Conservation (phyloP, 306 rosid species). For the Mucuna pruriens region DNA sequence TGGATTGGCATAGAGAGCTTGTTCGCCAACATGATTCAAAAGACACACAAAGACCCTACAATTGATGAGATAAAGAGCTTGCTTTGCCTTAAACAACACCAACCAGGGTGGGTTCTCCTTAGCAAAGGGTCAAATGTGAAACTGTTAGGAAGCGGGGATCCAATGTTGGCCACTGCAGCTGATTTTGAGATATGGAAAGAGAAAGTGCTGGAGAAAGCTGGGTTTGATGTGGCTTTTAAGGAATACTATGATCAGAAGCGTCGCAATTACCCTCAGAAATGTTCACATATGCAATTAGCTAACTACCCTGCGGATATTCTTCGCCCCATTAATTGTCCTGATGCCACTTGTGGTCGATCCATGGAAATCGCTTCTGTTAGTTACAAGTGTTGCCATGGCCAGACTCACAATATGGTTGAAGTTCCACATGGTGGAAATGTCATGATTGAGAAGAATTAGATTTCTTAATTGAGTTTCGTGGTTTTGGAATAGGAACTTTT, state of each 20-base stretch:
- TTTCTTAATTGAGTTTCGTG: background rate
- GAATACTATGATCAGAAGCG: conserved; percentile 30
- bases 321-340: conserved; percentile 45
- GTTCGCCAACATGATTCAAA: conserved; percentile 42
- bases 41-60: conserved; percentile 38
- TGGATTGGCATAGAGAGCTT: conserved; percentile 48
- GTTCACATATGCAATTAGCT: conserved; percentile 44
- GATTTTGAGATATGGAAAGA: conserved; percentile 49
- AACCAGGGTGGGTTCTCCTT: conserved; percentile 44
- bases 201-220: conserved; percentile 39
- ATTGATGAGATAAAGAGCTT: conserved; percentile 42
- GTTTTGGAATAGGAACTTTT: background rate
- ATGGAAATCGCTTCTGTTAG: conserved; percentile 47
- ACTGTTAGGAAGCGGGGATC: conserved; percentile 34
- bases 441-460: conserved; percentile 45
- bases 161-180: conserved; percentile 7
- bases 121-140: conserved; percentile 55
- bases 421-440: conserved; percentile 38
- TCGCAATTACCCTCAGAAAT: background rate
- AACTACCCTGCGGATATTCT: conserved; percentile 44
- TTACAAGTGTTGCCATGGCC: conserved; percentile 55
- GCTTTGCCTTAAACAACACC: conserved; percentile 39
- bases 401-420: background rate
- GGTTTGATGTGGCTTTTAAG: conserved; percentile 47
- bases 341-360: conserved; percentile 18